Evolutionary conservation across 2,329 filamentous ascomycete genomes (phyloP).

Genomic region (Sporothrix humicola): DNA sequence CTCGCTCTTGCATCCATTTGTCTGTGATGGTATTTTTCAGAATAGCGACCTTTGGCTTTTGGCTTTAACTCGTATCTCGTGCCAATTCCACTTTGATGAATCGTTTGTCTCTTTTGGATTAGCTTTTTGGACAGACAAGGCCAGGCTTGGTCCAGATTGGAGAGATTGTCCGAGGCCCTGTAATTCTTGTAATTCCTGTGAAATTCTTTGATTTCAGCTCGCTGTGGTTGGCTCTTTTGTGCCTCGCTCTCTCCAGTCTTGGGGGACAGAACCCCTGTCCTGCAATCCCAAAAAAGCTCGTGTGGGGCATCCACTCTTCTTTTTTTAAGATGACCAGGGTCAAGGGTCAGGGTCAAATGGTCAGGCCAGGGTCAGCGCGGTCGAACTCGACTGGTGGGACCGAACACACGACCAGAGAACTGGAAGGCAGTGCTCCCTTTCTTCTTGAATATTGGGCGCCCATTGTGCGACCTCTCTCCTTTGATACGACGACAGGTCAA

Average conservation of each 20-base stretch:
- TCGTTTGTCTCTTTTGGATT: neutral
- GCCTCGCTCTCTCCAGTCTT: neutral
- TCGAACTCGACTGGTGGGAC: constrained; percentile 6
- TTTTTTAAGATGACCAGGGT: constrained; percentile 2
- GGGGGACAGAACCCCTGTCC: neutral
- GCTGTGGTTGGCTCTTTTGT: constrained; percentile 22
- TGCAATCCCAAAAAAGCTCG: neutral
- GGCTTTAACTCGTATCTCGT: neutral
- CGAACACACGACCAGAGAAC: neutral
- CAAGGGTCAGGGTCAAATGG: neutral
- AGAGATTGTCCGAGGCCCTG: neutral
- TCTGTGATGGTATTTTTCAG: neutral
- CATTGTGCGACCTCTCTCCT: neutral
- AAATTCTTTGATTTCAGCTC: constrained; percentile 23
- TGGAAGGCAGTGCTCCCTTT: neutral
- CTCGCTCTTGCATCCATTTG: neutral
- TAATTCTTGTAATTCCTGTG: neutral
- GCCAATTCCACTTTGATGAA: neutral
- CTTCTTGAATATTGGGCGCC: neutral
- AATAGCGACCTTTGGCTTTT: neutral
- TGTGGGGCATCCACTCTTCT: neutral
- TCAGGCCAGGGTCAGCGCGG: neutral
- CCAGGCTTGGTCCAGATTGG: neutral
- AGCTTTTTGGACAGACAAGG: neutral
- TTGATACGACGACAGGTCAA: constrained; percentile 15